Evolutionary conservation across 1,139 yeast species (phyloP), one percentile per base, ranked within the genome.

Genomic region (Blastobotrys raffinosifermentans): DNA sequence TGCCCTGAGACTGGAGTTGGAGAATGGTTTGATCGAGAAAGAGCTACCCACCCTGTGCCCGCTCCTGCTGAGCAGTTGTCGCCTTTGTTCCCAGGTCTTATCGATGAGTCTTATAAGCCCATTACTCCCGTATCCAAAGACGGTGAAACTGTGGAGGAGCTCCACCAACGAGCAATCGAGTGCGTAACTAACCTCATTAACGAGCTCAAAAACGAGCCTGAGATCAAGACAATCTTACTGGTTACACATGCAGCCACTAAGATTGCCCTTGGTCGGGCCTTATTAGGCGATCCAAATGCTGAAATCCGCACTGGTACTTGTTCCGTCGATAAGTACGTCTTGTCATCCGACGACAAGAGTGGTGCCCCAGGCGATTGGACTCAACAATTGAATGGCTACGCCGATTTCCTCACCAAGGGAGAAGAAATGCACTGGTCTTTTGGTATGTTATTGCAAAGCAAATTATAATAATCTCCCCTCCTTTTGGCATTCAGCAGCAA

Each of bases 391-490:
- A 80, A 80, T 54, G 95, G 95, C 14, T 72, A 75, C 46, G 72
- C 84, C 18, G 77, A 72, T 32, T 83, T 77, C 50, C 66, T 85
- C 46, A 58, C 70, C 2, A 61, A 71, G 6, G 95, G 95, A n/a
- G 94, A 85, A 58, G 94, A 84, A 60, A 83, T 86, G 91, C 82
- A 82, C 55, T 85, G 95, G 95, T 74, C 79, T 48, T 85, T 85
- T 64, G 76, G 74, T 53, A 64, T 61, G 65, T 52, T 29, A 25
- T 9, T 9, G 26, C 26, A 19, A 25, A 30, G 19, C n/a, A 10
- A 9, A 11, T 4, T 10, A 11, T 14, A 19, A 5, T 4, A 3
- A 3, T 17, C n/a, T 26, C 11, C n/a, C 3, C 3, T 3, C 10
- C n/a, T 17, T 19, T n/a, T 15, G 27, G 16, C n/a, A 29, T n/a